Conservation (phyloP, 495 filamentous ascomycete species). For the Podospora fimiseda region DNA sequence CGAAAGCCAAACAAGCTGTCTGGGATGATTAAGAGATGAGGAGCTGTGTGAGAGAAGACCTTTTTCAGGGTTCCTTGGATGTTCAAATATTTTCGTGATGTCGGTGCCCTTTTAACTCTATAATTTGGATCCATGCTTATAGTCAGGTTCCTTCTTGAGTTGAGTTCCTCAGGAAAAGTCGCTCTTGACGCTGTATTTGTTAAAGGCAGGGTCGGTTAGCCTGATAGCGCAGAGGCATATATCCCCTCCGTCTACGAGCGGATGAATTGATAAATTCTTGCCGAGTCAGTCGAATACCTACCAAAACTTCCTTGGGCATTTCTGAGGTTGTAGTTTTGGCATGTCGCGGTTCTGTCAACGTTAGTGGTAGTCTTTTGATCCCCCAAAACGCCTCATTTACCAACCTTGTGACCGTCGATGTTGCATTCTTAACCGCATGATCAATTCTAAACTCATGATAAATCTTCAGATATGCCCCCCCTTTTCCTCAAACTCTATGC, state of each 20-base stretch:
- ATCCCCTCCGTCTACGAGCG: too few species aligned
- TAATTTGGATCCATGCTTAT: too few species aligned
- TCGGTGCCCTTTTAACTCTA: background rate
- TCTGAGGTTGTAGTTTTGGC: too few species aligned
- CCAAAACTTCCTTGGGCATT: too few species aligned
- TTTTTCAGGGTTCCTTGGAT: background rate
- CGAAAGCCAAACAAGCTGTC: conserved; percentile 64
- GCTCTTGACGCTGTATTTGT: too few species aligned
- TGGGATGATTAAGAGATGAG: conserved; percentile 64
- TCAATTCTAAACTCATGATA: too few species aligned
- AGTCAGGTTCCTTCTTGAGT: too few species aligned
- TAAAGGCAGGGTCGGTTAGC: too few species aligned
- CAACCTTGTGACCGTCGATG: background rate
- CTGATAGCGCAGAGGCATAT: too few species aligned
- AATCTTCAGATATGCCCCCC: background rate
- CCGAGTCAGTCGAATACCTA: too few species aligned
- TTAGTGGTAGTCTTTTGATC: background rate
- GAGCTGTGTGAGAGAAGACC: background rate
- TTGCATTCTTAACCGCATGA: background rate
- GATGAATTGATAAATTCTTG: too few species aligned
- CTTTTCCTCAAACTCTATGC: conserved; percentile 24
- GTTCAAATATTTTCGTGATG: background rate
- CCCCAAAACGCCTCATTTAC: background rate
- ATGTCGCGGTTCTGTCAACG: background rate
- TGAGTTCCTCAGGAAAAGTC: too few species aligned